Evolutionary conservation across 2,329 filamentous ascomycete species (phyloP).

Genomic region (Seiridium cupressi): DNA sequence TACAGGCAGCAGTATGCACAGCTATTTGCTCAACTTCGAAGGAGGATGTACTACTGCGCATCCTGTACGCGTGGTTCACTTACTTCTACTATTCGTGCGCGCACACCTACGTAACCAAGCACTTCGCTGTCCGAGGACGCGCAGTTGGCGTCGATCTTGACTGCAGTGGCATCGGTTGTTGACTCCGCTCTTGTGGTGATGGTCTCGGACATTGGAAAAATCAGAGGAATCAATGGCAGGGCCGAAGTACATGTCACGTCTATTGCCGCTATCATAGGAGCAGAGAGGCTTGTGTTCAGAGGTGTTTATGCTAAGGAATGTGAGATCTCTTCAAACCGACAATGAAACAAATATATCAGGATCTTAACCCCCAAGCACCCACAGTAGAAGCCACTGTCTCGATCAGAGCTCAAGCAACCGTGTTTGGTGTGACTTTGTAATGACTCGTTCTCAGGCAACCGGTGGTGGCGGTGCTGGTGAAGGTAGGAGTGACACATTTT

Average conservation of each 20-base stretch:
- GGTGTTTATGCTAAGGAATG: too few relatives aligned
- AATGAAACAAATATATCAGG: too few relatives aligned
- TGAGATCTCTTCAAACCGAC: too few relatives aligned
- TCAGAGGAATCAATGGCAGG: background rate
- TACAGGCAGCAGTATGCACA: background rate
- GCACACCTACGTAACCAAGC: slow-evolving; percentile 3
- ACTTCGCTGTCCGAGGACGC: slow-evolving; percentile 1
- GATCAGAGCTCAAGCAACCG: too few relatives aligned
- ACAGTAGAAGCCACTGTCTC: too few relatives aligned
- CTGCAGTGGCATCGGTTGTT: background rate
- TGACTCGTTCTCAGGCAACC: background rate
- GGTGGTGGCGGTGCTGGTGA: background rate
- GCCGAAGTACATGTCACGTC: too few relatives aligned
- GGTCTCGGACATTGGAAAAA: background rate
- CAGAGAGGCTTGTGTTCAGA: too few relatives aligned
- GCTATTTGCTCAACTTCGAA: background rate
- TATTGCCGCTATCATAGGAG: too few relatives aligned
- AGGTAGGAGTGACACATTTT: background rate
- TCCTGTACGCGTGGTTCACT: background rate
- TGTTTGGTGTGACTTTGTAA: too few relatives aligned
- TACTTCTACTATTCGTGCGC: slow-evolving; percentile 3
- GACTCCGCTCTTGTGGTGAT: background rate
- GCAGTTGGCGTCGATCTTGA: background rate
- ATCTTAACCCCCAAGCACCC: too few relatives aligned
- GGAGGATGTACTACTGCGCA: background rate